phyloP scores from a whole-genome alignment of 2,329 filamentous ascomycete genomes.

The Neoscytalidium dimidiatum region DNA sequence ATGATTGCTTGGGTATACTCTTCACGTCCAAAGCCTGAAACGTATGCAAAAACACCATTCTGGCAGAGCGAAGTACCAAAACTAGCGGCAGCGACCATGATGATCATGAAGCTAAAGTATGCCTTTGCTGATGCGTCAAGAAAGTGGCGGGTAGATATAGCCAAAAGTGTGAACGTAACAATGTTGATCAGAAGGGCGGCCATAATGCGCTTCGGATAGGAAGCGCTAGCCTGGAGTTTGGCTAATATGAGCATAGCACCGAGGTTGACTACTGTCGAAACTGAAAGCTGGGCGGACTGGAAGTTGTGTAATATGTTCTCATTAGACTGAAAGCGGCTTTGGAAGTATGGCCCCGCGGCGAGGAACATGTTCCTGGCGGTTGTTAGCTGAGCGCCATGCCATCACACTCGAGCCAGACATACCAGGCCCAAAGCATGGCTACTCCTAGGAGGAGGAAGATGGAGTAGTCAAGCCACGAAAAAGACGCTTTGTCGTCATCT shows the following conservation, averaged over 20 bases:
- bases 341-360: slow-evolving; percentile 91
- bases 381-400: neutral
- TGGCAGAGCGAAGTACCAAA: slow-evolving; percentile 83
- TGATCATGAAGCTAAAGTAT: slow-evolving; percentile 81
- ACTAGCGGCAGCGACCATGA: slow-evolving; percentile 78
- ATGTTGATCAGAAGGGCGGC: slow-evolving; percentile 75
- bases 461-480: slow-evolving; percentile 84
- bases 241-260: slow-evolving; percentile 73
- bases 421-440: slow-evolving; percentile 98
- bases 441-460: slow-evolving; percentile 85
- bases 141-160: slow-evolving; percentile 74
- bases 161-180: slow-evolving; percentile 74
- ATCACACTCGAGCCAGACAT: slow-evolving; percentile 25
- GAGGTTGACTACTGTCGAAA: slow-evolving; percentile 84
- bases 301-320: slow-evolving; percentile 77
- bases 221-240: slow-evolving; percentile 77
- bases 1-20: slow-evolving; percentile 97
- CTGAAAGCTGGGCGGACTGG: slow-evolving; percentile 84
- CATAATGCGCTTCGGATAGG: slow-evolving; percentile 85
- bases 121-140: slow-evolving; percentile 60
- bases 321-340: slow-evolving; percentile 72
- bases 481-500: slow-evolving; percentile 42
- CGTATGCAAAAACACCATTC: slow-evolving; percentile 93
- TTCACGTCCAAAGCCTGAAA: slow-evolving; percentile 77
- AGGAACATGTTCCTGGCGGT: slow-evolving; percentile 90